A percentile compares a stretch with the other conserved stretches of the same genome.
Evolutionary conservation across 75 land plant species (phyloP).

Genomic region (Pinus albicaulis): DNA sequence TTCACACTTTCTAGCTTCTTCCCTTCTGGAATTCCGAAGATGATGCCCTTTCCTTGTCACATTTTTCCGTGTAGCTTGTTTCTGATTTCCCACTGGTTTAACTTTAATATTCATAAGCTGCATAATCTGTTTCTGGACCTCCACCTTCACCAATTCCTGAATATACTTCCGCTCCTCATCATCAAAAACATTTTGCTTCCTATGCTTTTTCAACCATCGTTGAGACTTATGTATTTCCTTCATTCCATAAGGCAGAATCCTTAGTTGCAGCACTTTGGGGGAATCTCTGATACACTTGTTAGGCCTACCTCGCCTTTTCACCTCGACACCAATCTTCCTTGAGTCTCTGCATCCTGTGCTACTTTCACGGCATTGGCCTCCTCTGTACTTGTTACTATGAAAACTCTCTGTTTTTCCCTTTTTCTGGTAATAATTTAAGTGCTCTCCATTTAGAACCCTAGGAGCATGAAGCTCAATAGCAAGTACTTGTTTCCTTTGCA

Average conservation of each 20-base stretch:
- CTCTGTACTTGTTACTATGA: background rate
- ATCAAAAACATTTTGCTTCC: background rate
- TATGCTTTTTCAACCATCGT: background rate
- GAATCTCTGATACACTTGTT: background rate
- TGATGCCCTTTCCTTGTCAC: background rate
- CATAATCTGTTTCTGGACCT: constrained; percentile 4
- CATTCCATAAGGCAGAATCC: background rate
- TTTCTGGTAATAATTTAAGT: too few species aligned
- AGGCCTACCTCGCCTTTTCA: background rate
- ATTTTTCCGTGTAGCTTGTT: background rate
- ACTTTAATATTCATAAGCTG: background rate
- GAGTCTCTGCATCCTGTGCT: background rate
- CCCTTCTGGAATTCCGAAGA: background rate
- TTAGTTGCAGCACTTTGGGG: background rate
- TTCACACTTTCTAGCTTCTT: background rate
- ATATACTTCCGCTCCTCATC: background rate
- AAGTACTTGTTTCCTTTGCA: background rate
- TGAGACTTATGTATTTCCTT: background rate
- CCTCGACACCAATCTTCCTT: background rate
- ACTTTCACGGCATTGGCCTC: background rate
- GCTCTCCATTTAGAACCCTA: too few species aligned
- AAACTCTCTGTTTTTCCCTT: background rate
- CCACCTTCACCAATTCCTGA: background rate
- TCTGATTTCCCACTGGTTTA: background rate
- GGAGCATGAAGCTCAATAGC: too few species aligned